Evolutionary conservation across 345 rosid genomes (phyloP).

Genomic region (Acer saccharum): DNA sequence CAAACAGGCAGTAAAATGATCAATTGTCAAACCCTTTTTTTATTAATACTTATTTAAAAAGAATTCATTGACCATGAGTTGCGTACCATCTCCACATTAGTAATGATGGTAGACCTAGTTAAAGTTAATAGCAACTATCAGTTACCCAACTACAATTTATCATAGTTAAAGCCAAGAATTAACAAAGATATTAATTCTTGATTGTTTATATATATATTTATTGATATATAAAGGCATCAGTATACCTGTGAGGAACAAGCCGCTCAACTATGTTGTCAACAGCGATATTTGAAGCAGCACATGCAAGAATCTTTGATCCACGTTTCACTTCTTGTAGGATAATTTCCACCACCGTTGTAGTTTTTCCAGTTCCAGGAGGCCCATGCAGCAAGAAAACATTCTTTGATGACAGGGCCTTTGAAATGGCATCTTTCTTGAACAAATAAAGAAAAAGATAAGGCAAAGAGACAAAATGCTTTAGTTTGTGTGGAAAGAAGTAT

Average conservation of each 20-base stretch:
- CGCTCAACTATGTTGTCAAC: slow-evolving; percentile 98
- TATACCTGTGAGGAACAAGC: slow-evolving; percentile 83
- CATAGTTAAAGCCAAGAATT: slow-evolving; percentile 3
- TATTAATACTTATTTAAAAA: background rate
- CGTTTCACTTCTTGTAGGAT: slow-evolving; percentile 92
- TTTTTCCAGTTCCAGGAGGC: slow-evolving; percentile 99
- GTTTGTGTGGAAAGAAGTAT: slow-evolving; percentile 8
- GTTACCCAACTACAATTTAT: slow-evolving; percentile 2
- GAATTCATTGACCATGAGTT: background rate
- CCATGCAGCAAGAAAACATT: slow-evolving; percentile 89
- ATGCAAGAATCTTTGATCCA: slow-evolving; percentile 95
- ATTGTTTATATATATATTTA: no score
- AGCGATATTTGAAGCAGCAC: slow-evolving; percentile 98
- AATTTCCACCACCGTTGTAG: slow-evolving; percentile 94
- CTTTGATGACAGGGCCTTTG: slow-evolving; percentile 81
- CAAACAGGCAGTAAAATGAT: no score
- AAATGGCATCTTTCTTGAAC: slow-evolving; percentile 78
- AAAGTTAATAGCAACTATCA: background rate
- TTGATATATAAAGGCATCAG: slow-evolving; percentile 14
- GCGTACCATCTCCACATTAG: background rate
- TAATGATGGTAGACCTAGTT: background rate
- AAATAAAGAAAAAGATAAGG: slow-evolving; percentile 14
- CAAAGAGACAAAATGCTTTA: slow-evolving; percentile 8
- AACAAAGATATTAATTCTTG: background rate
- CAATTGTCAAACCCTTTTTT: background rate